Percentiles rank a stretch among this genome's conserved stretches.
phyloP scores from a whole-genome alignment of 805 yeast genomes.

The Yueomyces sp. region DNA sequence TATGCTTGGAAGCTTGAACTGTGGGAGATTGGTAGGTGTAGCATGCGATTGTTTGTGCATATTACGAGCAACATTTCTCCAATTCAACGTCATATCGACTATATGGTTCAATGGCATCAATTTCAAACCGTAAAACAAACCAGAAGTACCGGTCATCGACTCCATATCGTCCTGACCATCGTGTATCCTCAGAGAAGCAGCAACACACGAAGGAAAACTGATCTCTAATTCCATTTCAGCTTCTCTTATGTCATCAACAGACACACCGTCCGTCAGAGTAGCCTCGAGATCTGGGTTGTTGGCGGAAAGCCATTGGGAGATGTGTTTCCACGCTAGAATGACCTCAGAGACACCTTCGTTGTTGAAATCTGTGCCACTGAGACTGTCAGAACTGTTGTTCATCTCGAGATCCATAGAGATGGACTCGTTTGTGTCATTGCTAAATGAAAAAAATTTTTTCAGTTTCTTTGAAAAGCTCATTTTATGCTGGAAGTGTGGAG shows the following conservation, averaged over 20 bases:
- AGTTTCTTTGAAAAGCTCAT: background rate
- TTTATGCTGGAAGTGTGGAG: no score
- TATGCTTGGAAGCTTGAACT: slow-evolving; percentile 28
- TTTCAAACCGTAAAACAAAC: slow-evolving; percentile 69
- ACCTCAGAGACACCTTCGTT: slow-evolving; percentile 62
- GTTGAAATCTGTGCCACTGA: background rate
- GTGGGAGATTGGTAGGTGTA: slow-evolving; percentile 11
- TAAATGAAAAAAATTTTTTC: background rate
- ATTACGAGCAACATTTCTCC: slow-evolving; percentile 62
- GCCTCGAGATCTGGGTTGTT: slow-evolving; percentile 74
- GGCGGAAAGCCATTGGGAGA: slow-evolving; percentile 69
- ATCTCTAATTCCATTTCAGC: slow-evolving; percentile 73
- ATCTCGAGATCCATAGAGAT: background rate
- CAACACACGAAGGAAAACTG: slow-evolving; percentile 65
- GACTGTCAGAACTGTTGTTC: background rate
- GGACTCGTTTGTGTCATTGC: background rate
- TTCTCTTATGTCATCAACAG: slow-evolving; percentile 64
- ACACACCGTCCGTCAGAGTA: slow-evolving; percentile 66
- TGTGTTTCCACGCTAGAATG: slow-evolving; percentile 76
- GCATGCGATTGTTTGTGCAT: slow-evolving; percentile 20
- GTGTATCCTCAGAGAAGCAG: slow-evolving; percentile 66
- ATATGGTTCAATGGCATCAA: slow-evolving; percentile 72
- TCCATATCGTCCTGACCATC: slow-evolving; percentile 86
- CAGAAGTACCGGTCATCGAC: slow-evolving; percentile 50
- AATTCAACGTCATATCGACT: slow-evolving; percentile 65